A percentile compares a stretch with the other conserved stretches of the same genome.
phyloP scores from a whole-genome alignment of 371 early-diverging fungal species.

The Mortierella sp. region DNA sequence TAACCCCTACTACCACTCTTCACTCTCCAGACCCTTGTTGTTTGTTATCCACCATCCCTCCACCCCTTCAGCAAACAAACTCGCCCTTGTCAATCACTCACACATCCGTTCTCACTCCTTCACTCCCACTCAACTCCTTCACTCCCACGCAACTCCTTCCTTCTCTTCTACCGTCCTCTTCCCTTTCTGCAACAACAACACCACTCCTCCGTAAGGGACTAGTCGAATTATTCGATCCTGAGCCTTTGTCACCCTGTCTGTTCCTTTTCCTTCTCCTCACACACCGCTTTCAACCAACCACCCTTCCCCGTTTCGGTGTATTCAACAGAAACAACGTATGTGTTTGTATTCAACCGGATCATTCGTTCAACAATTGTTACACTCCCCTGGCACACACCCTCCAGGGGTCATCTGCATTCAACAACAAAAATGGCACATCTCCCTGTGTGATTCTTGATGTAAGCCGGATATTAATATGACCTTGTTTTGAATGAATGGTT shows the following conservation, averaged over 20 bases:
- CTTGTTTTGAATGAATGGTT: not conserved
- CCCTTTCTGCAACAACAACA: not conserved
- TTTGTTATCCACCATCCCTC: not conserved
- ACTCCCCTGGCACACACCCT: not conserved
- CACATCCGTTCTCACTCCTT: not conserved
- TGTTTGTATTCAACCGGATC: not conserved
- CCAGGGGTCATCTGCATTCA: no score
- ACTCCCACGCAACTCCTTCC: not conserved
- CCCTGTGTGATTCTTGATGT: not conserved
- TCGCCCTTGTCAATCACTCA: not conserved
- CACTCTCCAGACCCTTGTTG: slow-evolving; percentile 10
- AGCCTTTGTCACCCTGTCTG: not conserved
- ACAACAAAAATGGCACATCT: no score
- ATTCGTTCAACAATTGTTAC: no score
- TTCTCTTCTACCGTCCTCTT: not conserved
- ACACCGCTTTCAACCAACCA: no score
- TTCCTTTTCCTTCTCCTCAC: not conserved
- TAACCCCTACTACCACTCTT: not conserved
- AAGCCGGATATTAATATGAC: not conserved
- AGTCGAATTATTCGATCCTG: not conserved
- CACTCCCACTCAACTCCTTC: not conserved
- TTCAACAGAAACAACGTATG: slow-evolving; percentile 4
- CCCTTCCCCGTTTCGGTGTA: not conserved
- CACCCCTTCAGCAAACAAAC: not conserved
- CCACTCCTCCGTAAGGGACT: no score